Conservation (phyloP, 306 rosid species). For the Cicer yamashitae region DNA sequence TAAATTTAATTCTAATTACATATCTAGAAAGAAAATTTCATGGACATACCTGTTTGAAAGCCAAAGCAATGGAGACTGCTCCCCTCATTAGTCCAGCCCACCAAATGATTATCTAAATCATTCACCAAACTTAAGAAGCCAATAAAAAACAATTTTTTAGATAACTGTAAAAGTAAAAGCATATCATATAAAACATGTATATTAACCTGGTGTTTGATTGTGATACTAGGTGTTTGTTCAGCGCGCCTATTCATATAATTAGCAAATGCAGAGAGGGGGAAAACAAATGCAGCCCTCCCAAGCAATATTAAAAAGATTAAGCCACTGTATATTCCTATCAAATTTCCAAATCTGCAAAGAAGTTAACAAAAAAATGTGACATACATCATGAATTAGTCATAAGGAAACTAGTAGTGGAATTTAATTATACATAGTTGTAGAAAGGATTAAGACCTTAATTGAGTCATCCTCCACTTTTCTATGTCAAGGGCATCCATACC, state of each 20-base stretch:
- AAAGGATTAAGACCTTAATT: constrained; percentile 64
- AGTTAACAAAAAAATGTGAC: constrained; percentile 14
- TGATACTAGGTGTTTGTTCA: constrained; percentile 53
- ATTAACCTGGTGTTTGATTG: constrained; percentile 73
- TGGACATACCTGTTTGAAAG: constrained; percentile 77
- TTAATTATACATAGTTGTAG: not conserved
- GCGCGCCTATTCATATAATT: constrained; percentile 63
- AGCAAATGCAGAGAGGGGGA: constrained; percentile 76
- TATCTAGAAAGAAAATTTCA: constrained; percentile 15
- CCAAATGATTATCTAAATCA: constrained; percentile 75
- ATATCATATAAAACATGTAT: constrained; percentile 22
- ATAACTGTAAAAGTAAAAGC: not conserved
- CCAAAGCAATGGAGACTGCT: constrained; percentile 93
- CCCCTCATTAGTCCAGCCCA: constrained; percentile 98
- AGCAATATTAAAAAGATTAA: constrained; percentile 67
- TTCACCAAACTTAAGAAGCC: constrained; percentile 12
- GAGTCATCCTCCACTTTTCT: constrained; percentile 80
- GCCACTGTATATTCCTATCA: constrained; percentile 60
- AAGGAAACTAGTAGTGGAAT: not conserved
- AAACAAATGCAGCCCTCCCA: constrained; percentile 87
- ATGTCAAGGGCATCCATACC: constrained; percentile 98
- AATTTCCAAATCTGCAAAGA: constrained; percentile 62
- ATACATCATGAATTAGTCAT: not conserved
- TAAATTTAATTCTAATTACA: not conserved
- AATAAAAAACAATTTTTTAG: not conserved